A percentile compares a stretch with the other conserved stretches of the same genome.
Conservation (phyloP, 2,329 filamentous ascomycete species). For the Diaporthe eres region DNA sequence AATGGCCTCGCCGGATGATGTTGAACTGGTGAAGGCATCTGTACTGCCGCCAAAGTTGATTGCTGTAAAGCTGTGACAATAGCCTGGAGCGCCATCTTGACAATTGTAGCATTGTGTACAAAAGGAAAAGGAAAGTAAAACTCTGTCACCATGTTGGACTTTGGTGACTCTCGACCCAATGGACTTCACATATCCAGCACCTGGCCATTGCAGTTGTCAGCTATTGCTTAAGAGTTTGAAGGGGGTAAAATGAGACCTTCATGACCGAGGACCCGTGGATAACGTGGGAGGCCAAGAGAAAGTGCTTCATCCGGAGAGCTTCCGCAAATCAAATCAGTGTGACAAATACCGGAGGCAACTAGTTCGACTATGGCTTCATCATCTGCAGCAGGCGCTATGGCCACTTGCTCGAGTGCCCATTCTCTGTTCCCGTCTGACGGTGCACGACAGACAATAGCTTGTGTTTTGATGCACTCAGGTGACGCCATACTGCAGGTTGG, state of each 20-base stretch:
- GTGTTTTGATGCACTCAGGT: not conserved
- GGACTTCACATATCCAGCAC: not conserved
- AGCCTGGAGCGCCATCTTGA: not conserved
- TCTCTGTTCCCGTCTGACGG: not conserved
- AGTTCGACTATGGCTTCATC: not conserved
- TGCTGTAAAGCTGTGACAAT: not conserved
- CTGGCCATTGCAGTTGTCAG: not conserved
- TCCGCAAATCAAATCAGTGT: constrained; percentile 2
- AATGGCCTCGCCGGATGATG: not conserved
- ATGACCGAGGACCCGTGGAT: not conserved
- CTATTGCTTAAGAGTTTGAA: not conserved
- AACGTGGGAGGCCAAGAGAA: not conserved
- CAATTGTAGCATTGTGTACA: not conserved
- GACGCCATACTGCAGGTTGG: not conserved
- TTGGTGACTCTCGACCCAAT: not conserved
- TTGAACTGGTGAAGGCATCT: not conserved
- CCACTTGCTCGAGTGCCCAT: not conserved
- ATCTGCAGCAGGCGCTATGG: not conserved
- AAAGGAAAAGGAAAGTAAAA: not conserved
- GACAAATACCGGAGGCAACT: not conserved
- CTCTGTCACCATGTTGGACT: not conserved
- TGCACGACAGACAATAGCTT: not conserved
- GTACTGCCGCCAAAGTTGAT: not conserved
- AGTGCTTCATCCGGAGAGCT: not conserved
- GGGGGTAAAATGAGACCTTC: not conserved